A percentile compares a stretch with the other conserved stretches of the same genome.
phyloP scores from a whole-genome alignment of 2,329 filamentous ascomycete species.

The Cladosporium sp. region DNA sequence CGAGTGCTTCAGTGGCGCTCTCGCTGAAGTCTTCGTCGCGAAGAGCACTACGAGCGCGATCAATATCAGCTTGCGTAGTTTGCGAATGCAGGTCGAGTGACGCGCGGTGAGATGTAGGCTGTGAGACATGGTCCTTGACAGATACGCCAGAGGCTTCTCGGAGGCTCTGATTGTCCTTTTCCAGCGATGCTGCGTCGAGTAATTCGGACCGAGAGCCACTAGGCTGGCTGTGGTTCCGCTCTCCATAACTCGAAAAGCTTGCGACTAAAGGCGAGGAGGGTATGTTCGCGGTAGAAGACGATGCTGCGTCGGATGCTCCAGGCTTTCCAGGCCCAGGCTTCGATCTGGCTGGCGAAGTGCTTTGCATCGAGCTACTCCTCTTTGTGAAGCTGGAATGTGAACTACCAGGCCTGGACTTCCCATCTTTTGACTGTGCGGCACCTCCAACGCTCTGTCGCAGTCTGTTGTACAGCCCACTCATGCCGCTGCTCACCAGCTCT shows the following conservation, averaged over 20 bases:
- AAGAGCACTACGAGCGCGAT: conserved; percentile 23
- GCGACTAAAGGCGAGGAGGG: conserved; percentile 2
- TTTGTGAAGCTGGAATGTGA: conserved; percentile 6
- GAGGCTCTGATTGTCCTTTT: conserved; percentile 1
- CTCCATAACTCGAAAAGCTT: not conserved
- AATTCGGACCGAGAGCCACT: not conserved
- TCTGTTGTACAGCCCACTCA: conserved; percentile 84
- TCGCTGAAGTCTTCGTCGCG: conserved; percentile 25
- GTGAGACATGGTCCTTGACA: conserved; percentile 2
- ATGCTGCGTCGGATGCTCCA: not conserved
- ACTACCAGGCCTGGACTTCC: conserved; percentile 24
- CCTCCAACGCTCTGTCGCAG: conserved; percentile 50
- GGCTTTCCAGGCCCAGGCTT: not conserved
- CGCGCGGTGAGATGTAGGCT: conserved; percentile 3
- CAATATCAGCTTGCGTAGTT: conserved; percentile 18
- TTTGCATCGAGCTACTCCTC: conserved; percentile 9
- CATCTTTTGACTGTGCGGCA: conserved; percentile 17
- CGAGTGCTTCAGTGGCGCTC: conserved; percentile 26
- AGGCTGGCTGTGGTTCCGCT: not conserved
- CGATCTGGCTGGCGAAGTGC: not conserved
- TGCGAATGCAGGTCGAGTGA: conserved; percentile 8
- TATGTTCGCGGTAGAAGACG: not conserved
- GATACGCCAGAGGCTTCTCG: conserved; percentile 3
- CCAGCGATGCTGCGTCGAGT: not conserved
- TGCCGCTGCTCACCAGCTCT: conserved; percentile 35